Percentiles rank a stretch among this genome's conserved stretches.
Evolutionary conservation across 164 flowering plant genomes (phyloP).

Genomic region (Annona cherimola): DNA sequence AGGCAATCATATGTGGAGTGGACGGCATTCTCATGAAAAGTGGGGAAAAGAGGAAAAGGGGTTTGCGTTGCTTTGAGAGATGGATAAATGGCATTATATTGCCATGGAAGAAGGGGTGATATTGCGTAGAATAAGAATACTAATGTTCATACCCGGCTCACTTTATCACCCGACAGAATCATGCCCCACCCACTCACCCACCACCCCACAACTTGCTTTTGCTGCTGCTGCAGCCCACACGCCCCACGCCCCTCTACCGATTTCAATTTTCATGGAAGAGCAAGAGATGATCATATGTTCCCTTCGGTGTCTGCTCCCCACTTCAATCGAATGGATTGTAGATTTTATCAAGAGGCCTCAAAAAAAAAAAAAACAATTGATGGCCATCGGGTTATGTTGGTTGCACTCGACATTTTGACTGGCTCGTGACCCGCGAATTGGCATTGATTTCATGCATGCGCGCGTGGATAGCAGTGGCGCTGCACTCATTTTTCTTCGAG

Average conservation of each 20-base stretch:
- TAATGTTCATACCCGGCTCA: neutral
- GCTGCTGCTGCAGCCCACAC: constrained; percentile 9
- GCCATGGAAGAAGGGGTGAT: too few relatives aligned
- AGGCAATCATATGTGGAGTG: neutral
- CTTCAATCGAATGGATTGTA: too few relatives aligned
- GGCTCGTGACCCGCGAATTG: neutral
- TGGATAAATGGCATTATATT: neutral
- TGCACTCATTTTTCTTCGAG: neutral
- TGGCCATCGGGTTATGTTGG: neutral
- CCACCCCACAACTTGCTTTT: constrained; percentile 4
- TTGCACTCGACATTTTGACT: neutral
- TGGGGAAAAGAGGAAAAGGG: constrained; percentile 9
- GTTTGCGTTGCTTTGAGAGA: neutral
- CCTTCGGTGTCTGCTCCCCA: too few relatives aligned
- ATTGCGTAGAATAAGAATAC: constrained; percentile 12
- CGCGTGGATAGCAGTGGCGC: neutral
- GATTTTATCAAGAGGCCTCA: too few relatives aligned
- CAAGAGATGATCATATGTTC: too few relatives aligned
- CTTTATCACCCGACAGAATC: constrained; percentile 16
- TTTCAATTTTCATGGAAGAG: neutral
- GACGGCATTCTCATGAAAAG: constrained; percentile 2
- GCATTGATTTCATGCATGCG: neutral
- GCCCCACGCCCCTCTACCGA: constrained; percentile 5
- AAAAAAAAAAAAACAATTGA: neutral
- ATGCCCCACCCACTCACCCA: constrained; percentile 9